Percentiles rank a stretch among this genome's conserved stretches.
Evolutionary conservation across 116 monocot genomes (phyloP).

Genomic region (Papilionanthe hybrid): DNA sequence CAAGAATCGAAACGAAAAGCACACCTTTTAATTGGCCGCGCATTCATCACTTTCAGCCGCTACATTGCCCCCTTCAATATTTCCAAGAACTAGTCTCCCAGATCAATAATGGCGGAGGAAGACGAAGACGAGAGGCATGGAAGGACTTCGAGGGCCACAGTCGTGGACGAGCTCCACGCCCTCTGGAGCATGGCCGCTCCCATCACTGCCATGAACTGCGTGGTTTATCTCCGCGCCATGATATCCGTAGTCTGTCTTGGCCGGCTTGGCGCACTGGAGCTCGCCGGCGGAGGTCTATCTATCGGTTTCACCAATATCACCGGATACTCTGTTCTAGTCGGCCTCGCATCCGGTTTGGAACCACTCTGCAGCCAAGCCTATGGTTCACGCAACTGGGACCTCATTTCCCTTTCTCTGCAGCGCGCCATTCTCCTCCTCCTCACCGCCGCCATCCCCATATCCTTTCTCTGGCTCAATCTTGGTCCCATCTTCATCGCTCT

Average conservation of each 20-base stretch:
- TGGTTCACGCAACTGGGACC: slow-evolving; percentile 73
- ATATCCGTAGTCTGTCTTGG: slow-evolving; percentile 27
- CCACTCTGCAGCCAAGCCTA: slow-evolving; percentile 81
- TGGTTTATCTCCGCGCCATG: slow-evolving; percentile 25
- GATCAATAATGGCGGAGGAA: not conserved
- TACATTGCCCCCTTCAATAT: too few species aligned
- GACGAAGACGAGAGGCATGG: not conserved
- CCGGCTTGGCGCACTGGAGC: slow-evolving; percentile 20
- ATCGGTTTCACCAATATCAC: slow-evolving; percentile 81
- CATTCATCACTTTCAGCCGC: too few species aligned
- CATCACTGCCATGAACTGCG: slow-evolving; percentile 23
- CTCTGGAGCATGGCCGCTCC: slow-evolving; percentile 16
- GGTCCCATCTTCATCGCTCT: slow-evolving; percentile 53
- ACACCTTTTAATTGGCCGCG: too few species aligned
- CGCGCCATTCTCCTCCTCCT: slow-evolving; percentile 67
- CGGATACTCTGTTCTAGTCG: slow-evolving; percentile 91
- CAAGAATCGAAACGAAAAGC: too few species aligned
- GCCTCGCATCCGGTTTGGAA: slow-evolving; percentile 84
- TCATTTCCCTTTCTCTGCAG: slow-evolving; percentile 80
- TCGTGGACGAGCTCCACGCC: slow-evolving; percentile 7
- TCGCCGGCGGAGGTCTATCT: slow-evolving; percentile 28
- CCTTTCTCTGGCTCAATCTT: slow-evolving; percentile 33
- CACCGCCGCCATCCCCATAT: slow-evolving; percentile 17
- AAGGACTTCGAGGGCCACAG: not conserved
- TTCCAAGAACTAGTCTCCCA: not conserved